Base-by-base conservation (phyloP, 2,329 filamentous ascomycete genomes). In the Orbilia javanica region DNA sequence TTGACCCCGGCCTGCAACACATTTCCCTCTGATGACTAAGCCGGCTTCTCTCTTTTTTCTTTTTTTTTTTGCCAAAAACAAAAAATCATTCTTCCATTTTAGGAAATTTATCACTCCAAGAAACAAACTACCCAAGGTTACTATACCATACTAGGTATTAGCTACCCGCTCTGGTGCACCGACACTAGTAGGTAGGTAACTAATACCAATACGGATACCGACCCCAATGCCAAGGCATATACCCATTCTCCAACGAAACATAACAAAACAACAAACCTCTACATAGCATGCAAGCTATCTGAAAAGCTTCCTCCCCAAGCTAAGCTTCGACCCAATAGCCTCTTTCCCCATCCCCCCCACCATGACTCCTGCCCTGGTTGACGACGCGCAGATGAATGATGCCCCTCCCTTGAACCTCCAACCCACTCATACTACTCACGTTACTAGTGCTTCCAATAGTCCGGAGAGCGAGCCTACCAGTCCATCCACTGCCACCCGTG, bases 311-410 rank as follows among this genome's bases (percentile, higher is more conserved):
- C n/a, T n/a, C 50, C 13, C 29, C 29, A 53, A 53, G 15, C 22
- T 18, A 10, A n/a, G 20, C 46, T 4, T 15, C 22, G 29, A 31
- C 3, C 7, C 29, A 31, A 31, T 31, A 31, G 34, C 50, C 25
- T 36, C 15, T 10, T 42, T 25, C 34, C 8, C 34, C 0, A 8
- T 29, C 27, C 6, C 18, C 20, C 20, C 22, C 13, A 13, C 7
- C 11, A 73, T 73, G 69, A 39, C 39, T 22, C 69, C 69, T 1
- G 69, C 69, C n/a, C 18, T 73, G 18, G 60, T 73, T 10, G 69
- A 73, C 20, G 69, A 73, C 42, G 50, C 69, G 5, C 31, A 73
- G 13, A 73, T 73, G 69, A 50, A 67, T 4, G 69, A 73, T 39
- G 69, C 69, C 1, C 69, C 69, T 7, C 62, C 69, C n/a, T 20